Conservation (phyloP, 768 basidiomycete genomes). For the Suillus weaverae region DNA sequence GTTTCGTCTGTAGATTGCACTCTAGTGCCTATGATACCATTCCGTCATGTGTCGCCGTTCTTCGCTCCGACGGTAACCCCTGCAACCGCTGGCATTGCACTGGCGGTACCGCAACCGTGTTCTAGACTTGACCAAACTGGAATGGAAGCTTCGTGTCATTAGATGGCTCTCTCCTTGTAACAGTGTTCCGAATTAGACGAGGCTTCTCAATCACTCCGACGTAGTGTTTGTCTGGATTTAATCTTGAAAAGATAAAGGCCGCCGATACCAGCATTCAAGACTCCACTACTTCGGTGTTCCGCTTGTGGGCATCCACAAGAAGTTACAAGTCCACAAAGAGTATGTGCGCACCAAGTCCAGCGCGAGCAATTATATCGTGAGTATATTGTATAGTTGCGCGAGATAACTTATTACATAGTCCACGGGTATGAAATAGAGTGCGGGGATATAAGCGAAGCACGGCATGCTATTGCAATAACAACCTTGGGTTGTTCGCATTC, state of each 20-base stretch:
- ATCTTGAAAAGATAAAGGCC: not conserved
- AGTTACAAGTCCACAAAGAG: not conserved
- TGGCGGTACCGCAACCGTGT: not conserved
- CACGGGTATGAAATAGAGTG: not conserved
- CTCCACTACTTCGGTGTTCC: not conserved
- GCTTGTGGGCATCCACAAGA: not conserved
- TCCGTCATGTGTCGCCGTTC: not conserved
- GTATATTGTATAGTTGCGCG: not conserved
- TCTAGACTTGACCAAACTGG: not conserved
- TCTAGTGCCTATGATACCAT: not conserved
- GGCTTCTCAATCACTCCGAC: not conserved
- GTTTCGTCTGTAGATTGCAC: not conserved
- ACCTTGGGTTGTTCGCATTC: conserved; percentile 10
- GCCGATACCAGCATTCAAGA: not conserved
- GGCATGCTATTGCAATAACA: conserved; percentile 14
- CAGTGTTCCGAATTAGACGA: not conserved
- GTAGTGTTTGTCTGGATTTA: not conserved
- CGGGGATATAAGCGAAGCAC: not conserved
- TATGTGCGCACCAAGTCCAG: not conserved
- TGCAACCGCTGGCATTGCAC: not conserved
- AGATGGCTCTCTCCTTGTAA: not conserved
- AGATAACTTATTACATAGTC: conserved; percentile 1
- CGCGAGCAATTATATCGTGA: conserved; percentile 1
- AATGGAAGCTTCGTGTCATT: not conserved
- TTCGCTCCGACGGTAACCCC: not conserved